These are phyloP conservation scores for Penicillium sp. DNA, from an alignment of 2,329 filamentous ascomycete genomes.

Conservation along the genomic window DNA sequence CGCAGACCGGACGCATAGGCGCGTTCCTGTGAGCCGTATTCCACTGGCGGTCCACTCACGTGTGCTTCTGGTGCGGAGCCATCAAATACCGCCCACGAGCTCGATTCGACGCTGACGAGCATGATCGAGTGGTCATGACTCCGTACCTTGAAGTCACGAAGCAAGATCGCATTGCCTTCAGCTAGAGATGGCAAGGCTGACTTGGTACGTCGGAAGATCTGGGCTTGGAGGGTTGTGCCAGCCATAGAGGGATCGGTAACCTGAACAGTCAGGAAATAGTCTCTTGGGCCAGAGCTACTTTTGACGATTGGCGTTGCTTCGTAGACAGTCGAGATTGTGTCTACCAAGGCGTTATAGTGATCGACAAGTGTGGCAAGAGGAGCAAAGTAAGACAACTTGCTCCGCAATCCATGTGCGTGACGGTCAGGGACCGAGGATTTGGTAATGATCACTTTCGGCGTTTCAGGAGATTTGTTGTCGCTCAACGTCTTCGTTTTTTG, in stretches of 20 bases:
- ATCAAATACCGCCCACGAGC: constrained; percentile 49
- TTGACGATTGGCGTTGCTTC: constrained; percentile 31
- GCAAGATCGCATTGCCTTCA: constrained; percentile 44
- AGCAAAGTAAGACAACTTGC: constrained; percentile 43
- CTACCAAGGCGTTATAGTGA: constrained; percentile 40
- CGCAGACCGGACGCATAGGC: constrained; percentile 35
- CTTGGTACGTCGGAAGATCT: constrained; percentile 44
- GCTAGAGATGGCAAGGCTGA: constrained; percentile 37
- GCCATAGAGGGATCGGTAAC: constrained; percentile 47
- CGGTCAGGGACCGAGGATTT: constrained; percentile 18
- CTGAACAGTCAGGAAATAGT: constrained; percentile 42
- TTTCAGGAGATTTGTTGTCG: background rate
- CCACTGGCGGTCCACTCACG: constrained; percentile 40
- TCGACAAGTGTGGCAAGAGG: constrained; percentile 44
- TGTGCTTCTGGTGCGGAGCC: constrained; percentile 26
- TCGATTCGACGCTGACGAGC: constrained; percentile 42
- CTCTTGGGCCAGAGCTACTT: constrained; percentile 38
- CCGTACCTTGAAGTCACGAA: constrained; percentile 48
- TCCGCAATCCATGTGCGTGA: constrained; percentile 38
- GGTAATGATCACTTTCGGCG: constrained; percentile 3
- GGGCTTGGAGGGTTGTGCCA: constrained; percentile 37
- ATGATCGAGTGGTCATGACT: constrained; percentile 40
- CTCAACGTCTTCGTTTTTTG: background rate
- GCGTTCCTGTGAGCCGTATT: constrained; percentile 39
- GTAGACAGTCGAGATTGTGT: constrained; percentile 44